A percentile compares a stretch with the other conserved stretches of the same genome.
phyloP scores from a whole-genome alignment of 176 grass and related monocot species.

The Triticum dicoccoides region DNA sequence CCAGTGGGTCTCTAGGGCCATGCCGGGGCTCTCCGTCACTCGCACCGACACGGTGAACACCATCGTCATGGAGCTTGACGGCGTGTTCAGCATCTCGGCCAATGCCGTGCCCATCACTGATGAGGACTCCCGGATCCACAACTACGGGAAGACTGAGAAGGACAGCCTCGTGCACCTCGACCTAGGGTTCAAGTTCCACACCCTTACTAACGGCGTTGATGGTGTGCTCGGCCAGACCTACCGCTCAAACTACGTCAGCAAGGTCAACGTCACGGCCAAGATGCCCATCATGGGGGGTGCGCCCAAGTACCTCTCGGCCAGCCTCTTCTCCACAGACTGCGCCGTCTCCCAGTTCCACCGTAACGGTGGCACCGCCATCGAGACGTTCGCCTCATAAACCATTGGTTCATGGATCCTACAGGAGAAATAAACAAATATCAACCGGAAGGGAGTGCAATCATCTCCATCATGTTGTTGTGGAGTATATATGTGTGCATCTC shows the following conservation, averaged over 20 bases:
- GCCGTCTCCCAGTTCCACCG: background rate
- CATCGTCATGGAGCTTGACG: conserved; percentile 41
- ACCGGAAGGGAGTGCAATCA: background rate
- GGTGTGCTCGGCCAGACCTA: conserved; percentile 49
- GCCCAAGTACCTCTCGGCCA: background rate
- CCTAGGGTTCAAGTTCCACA: conserved; percentile 59
- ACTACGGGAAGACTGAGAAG: conserved; percentile 32
- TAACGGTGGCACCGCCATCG: fast-evolving
- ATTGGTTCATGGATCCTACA: background rate
- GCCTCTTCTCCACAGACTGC: conserved; percentile 21
- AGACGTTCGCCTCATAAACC: background rate
- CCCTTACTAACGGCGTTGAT: conserved; percentile 30
- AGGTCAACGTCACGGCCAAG: conserved; percentile 3
- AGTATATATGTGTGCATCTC: background rate
- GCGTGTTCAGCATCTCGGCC: conserved; percentile 51
- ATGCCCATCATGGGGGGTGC: conserved; percentile 45
- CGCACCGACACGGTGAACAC: conserved; percentile 33
- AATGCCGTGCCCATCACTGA: conserved; percentile 65
- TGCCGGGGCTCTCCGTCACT: conserved; percentile 2
- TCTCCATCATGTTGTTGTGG: background rate
- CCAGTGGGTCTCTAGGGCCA: conserved; percentile 17
- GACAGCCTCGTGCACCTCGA: conserved; percentile 69
- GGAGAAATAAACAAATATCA: background rate
- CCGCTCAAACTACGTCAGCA: background rate
- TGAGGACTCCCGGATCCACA: conserved; percentile 48